Percentiles rank a stretch among this genome's conserved stretches.
Conservation (phyloP, 257 asterid genomes). For the Nicotiana knightiana region DNA sequence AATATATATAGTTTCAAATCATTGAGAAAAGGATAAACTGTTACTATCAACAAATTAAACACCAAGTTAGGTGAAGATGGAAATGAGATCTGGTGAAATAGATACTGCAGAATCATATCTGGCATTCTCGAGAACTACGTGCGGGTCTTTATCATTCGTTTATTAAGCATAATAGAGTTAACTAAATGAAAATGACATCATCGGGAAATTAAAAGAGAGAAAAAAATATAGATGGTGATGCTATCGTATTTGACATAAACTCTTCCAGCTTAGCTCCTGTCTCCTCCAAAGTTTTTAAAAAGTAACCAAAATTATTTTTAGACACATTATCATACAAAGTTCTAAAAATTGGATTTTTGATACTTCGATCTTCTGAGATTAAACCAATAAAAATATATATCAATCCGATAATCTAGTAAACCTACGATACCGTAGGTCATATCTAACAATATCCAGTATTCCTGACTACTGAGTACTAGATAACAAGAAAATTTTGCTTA, state of each 20-base stretch:
- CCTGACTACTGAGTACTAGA: too few species aligned
- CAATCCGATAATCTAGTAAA: neutral
- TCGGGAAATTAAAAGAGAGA: too few species aligned
- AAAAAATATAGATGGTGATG: slow-evolving; percentile 10
- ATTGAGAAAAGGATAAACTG: slow-evolving; percentile 1
- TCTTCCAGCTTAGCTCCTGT: neutral
- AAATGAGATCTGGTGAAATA: slow-evolving; percentile 1
- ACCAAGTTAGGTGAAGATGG: neutral
- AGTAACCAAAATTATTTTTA: too few species aligned
- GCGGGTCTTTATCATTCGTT: slow-evolving; percentile 14
- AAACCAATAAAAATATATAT: neutral
- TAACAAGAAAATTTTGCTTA: too few species aligned
- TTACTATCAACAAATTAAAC: neutral
- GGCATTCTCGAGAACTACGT: slow-evolving; percentile 18
- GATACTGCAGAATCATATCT: slow-evolving; percentile 12
- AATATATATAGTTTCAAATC: neutral
- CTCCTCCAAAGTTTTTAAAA: too few species aligned
- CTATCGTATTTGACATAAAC: neutral
- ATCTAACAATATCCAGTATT: neutral
- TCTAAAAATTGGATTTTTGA: neutral
- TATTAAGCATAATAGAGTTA: neutral
- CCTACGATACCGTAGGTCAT: neutral
- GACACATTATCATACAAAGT: too few species aligned
- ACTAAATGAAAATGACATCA: slow-evolving; percentile 4
- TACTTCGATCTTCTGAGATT: neutral